Percentiles rank a stretch among this genome's conserved stretches.
These are phyloP conservation scores for Trichoderma atroviride DNA, from an alignment of 2,329 filamentous ascomycete genomes.

Conservation along the genomic window DNA sequence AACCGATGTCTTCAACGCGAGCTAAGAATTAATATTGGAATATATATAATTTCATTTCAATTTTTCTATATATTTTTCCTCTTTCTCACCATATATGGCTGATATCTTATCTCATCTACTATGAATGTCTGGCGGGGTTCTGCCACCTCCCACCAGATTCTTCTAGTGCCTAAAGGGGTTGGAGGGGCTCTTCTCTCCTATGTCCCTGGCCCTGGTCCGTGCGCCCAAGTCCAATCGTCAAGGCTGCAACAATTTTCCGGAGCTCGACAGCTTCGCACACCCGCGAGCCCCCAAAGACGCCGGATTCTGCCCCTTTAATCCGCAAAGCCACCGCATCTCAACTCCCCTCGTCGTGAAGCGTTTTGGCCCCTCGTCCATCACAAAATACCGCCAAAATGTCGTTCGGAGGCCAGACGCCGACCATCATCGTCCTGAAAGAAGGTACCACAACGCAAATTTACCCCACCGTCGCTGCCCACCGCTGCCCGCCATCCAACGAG, in stretches of 20 bases:
- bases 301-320: slow-evolving; percentile 25
- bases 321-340: slow-evolving; percentile 27
- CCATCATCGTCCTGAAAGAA: slow-evolving; percentile 97
- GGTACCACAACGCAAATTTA: slow-evolving; percentile 62
- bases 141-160: neutral
- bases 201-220: slow-evolving; percentile 34
- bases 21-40: neutral
- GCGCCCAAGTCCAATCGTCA: slow-evolving; percentile 36
- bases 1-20: too few relatives aligned
- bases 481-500: slow-evolving; percentile 29
- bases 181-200: slow-evolving; percentile 23
- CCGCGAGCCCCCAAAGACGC: slow-evolving; percentile 34
- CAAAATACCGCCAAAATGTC: slow-evolving; percentile 65
- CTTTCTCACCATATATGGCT: neutral
- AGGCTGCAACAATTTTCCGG: slow-evolving; percentile 56
- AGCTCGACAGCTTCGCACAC: slow-evolving; percentile 45
- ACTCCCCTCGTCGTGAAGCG: slow-evolving; percentile 12
- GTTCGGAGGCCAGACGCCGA: slow-evolving; percentile 95
- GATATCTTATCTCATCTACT: neutral
- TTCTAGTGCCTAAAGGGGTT: slow-evolving; percentile 26
- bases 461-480: slow-evolving; percentile 42
- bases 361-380: neutral
- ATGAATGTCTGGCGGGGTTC: slow-evolving; percentile 14
- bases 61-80: neutral
- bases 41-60: neutral